Evolutionary conservation across 306 rosid species (phyloP), one percentile per base, ranked within the genome.

Genomic region (Clitoria ternatea): DNA sequence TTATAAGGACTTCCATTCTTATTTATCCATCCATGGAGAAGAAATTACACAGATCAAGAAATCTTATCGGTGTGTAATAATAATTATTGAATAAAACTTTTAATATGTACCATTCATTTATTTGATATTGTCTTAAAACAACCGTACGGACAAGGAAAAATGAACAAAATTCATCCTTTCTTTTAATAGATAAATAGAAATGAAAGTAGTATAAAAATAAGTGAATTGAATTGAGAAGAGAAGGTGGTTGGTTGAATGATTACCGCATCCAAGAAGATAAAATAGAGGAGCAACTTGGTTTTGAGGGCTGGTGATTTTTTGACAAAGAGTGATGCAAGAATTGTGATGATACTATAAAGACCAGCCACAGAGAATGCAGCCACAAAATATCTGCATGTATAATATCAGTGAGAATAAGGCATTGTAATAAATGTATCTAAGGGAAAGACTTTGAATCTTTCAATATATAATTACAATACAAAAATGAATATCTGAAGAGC

Each of bases 341-440:
- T 8, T 5, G 95, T 91, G 12, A 89, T 39, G 73, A 91, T 70
- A 45, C 87, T 72, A 39, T 90, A 94, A 29, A 91, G 85, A 14
- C 93, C 96, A n/a, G 88, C 29, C 40, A 90, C 80, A 2, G 90
- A 85, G 29, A 92, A 77, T 17, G 99, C 98, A 22, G 60, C 92
- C 73, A 92, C 84, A 69, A 90, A 92, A 79, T 92, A 92, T 76
- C 97, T 92, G 89, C 80, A 66, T 19, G 15, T 32, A 37, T 43
- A 23, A 4, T 17, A 10, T 27, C 29, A 9, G 17, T 61, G 15
- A 69, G 49, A 43, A 33, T 3, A 63, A 43, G 36, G 22, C 50
- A 3, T 20, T 60, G 0, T n/a, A 39, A 47, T 33, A 33, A 47
- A 18, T 48, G 2, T 23, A 3, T 2, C 27, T 13, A 10, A 43